Evolutionary conservation across 345 rosid species (phyloP).

Genomic region (Psidium guajava): DNA sequence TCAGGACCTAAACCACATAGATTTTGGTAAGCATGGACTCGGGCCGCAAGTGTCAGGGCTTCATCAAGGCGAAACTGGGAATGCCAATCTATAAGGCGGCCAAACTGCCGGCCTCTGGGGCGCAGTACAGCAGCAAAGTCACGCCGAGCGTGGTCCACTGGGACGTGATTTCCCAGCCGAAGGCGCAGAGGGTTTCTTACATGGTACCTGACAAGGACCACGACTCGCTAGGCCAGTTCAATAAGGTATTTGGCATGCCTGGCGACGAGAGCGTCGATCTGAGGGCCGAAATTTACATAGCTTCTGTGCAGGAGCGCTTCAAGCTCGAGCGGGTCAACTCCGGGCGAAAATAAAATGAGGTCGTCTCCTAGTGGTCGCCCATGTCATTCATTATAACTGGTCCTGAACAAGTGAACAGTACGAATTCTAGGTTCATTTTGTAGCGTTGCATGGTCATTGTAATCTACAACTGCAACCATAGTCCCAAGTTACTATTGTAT

Average conservation of each 20-base stretch:
- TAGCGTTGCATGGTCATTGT: not conserved
- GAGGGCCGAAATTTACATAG: constrained; percentile 38
- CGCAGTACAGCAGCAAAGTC: constrained; percentile 15
- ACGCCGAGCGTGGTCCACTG: constrained; percentile 19
- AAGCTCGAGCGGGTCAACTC: constrained; percentile 35
- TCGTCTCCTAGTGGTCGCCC: not conserved
- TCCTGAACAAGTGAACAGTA: not conserved
- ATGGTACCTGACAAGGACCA: constrained; percentile 6
- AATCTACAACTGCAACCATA: not conserved
- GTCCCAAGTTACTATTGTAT: not conserved
- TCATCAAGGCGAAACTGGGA: constrained; percentile 35
- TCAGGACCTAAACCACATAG: not conserved
- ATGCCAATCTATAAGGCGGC: constrained; percentile 22
- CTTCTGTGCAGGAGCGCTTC: constrained; percentile 47
- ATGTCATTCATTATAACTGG: not conserved
- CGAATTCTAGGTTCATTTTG: not conserved
- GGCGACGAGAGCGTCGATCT: constrained; percentile 32
- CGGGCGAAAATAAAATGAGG: constrained; percentile 7
- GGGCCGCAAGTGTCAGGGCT: constrained; percentile 36
- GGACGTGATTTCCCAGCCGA: constrained; percentile 18
- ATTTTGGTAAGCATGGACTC: constrained; percentile 23
- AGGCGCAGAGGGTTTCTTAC: constrained; percentile 21
- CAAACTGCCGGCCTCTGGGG: constrained; percentile 9
- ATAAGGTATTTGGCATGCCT: constrained; percentile 14
- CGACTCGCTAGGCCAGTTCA: constrained; percentile 11